A percentile compares a stretch with the other conserved stretches of the same genome.
These are phyloP conservation scores for Mycotypha africana DNA, from an alignment of 371 early-diverging fungal species.

Conservation along the genomic window DNA sequence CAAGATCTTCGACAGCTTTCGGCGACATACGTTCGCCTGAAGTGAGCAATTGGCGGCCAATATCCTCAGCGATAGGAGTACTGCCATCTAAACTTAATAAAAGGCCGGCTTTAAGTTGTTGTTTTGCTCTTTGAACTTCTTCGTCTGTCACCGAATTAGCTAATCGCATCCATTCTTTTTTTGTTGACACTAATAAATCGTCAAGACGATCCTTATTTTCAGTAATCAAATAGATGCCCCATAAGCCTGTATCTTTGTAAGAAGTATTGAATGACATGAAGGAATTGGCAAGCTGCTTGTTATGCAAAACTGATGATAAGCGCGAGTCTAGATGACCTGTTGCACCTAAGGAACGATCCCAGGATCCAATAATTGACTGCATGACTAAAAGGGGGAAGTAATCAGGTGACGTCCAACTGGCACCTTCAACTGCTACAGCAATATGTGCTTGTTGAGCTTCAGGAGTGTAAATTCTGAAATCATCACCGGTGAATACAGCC, in stretches of 20 bases:
- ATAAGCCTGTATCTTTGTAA: constrained; percentile 97
- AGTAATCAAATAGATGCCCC: constrained; percentile 90
- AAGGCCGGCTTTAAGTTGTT: constrained; percentile 94
- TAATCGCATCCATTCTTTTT: constrained; percentile 91
- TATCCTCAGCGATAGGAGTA: constrained; percentile 93
- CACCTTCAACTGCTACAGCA: constrained; percentile 95
- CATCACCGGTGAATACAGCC: constrained; percentile 84
- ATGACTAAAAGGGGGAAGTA: constrained; percentile 93
- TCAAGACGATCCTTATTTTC: constrained; percentile 80
- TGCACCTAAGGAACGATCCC: constrained; percentile 92
- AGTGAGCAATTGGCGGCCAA: constrained; percentile 93
- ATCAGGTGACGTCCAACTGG: constrained; percentile 90
- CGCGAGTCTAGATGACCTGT: constrained; percentile 80
- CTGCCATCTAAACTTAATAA: constrained; percentile 90
- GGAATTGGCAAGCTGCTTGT: constrained; percentile 89
- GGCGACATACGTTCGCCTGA: constrained; percentile 84
- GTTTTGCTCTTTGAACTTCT: constrained; percentile 96
- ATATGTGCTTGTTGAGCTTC: constrained; percentile 89
- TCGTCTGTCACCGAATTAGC: constrained; percentile 81
- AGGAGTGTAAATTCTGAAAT: constrained; percentile 68
- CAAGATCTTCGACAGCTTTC: constrained; percentile 32
- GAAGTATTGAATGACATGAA: constrained; percentile 98
- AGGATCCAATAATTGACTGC: constrained; percentile 92
- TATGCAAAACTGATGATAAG: constrained; percentile 75
- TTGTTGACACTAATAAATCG: constrained; percentile 81